phyloP scores from a whole-genome alignment of 345 rosid genomes.

The Melaleuca quinquenervia region DNA sequence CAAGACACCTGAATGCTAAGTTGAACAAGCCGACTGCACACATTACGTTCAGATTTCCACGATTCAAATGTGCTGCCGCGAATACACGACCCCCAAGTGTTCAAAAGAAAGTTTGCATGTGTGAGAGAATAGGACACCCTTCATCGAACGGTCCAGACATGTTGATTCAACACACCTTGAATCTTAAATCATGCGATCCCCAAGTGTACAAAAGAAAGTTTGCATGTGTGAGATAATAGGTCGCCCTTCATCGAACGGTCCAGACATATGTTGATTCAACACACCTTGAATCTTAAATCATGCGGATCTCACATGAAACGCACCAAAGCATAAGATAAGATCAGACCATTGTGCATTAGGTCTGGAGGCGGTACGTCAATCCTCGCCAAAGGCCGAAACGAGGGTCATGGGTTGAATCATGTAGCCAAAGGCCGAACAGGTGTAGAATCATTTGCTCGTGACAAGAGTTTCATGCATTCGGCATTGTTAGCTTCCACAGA shows the following conservation, averaged over 20 bases:
- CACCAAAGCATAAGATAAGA: background rate
- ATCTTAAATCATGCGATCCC: too few relatives aligned
- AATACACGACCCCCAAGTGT: background rate
- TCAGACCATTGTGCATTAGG: background rate
- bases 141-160: too few relatives aligned
- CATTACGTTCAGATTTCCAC: background rate
- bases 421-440: background rate
- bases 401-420: background rate
- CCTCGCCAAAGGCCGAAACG: background rate
- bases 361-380: background rate
- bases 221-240: too few relatives aligned
- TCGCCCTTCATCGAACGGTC: background rate
- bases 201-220: too few relatives aligned
- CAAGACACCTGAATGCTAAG: background rate
- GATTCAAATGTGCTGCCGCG: background rate
- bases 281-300: background rate
- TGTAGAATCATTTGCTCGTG: background rate
- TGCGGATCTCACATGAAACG: accelerated
- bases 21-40: background rate
- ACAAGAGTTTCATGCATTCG: background rate
- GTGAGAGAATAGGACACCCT: too few relatives aligned
- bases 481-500: background rate
- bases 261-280: background rate
- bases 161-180: too few relatives aligned
- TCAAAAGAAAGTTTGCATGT: background rate